Percentiles rank a stretch among this genome's conserved stretches.
phyloP scores from a whole-genome alignment of 208 protist genomes.

The Blastocrithidia nonstop region DNA sequence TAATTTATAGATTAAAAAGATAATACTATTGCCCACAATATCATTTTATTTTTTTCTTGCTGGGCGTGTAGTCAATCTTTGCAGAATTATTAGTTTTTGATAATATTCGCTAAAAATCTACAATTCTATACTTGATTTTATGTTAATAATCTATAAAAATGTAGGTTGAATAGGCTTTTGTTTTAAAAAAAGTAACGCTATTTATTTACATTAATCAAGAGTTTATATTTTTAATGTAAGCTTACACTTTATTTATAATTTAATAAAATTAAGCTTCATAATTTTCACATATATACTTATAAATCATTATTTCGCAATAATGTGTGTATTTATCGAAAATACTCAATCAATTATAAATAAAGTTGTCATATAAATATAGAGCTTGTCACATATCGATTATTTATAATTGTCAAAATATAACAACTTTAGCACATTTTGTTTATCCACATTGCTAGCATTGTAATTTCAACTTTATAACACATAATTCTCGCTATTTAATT shows the following conservation, averaged over 20 bases:
- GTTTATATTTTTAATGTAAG: background rate
- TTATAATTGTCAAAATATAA: slow-evolving; percentile 1
- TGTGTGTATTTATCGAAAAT: background rate
- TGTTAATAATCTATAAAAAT: background rate
- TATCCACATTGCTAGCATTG: background rate
- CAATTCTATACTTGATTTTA: background rate
- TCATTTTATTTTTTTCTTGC: too few species aligned
- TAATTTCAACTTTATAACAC: background rate
- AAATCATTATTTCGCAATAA: background rate
- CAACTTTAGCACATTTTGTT: background rate
- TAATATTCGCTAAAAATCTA: background rate
- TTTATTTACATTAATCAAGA: background rate
- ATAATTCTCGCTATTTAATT: background rate
- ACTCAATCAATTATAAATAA: background rate
- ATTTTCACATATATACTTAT: background rate
- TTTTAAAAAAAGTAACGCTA: background rate
- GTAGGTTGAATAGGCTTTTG: background rate
- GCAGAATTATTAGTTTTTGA: background rate
- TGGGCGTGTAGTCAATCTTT: too few species aligned
- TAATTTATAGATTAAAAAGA: too few species aligned
- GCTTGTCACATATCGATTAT: background rate
- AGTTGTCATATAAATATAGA: background rate
- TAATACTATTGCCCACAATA: too few species aligned
- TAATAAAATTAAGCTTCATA: background rate
- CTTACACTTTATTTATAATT: background rate